Evolutionary conservation across 2,329 filamentous ascomycete species (phyloP).

Genomic region (Fusarium dlaminii): DNA sequence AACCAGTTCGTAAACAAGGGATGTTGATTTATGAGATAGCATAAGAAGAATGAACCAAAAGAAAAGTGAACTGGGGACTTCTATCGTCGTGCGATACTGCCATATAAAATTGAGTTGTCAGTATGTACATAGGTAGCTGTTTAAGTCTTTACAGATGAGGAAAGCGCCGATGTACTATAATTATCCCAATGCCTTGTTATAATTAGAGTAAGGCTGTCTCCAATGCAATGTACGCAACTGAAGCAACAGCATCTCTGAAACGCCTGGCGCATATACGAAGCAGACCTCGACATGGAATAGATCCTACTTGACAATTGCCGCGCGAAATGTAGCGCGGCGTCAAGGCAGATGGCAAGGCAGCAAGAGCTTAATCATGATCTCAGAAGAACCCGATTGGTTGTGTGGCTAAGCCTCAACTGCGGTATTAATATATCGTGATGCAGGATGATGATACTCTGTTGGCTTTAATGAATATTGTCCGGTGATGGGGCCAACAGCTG

Average conservation of each 20-base stretch:
- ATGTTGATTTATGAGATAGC: background rate
- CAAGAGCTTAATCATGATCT: rapidly evolving
- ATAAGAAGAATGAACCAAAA: background rate
- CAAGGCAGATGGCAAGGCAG: background rate
- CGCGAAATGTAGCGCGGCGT: background rate
- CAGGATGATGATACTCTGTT: background rate
- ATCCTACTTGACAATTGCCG: background rate
- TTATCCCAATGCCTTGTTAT: background rate
- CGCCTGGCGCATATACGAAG: background rate
- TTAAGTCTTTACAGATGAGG: background rate
- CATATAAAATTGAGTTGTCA: background rate
- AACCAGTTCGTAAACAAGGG: background rate
- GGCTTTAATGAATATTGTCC: rapidly evolving
- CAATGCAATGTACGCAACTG: rapidly evolving
- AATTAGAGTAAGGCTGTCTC: background rate
- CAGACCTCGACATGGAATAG: background rate
- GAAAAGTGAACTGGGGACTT: rapidly evolving
- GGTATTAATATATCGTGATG: background rate
- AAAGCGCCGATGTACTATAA: background rate
- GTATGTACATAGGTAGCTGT: background rate
- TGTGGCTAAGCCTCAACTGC: background rate
- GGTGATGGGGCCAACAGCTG: background rate
- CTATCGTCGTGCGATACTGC: background rate
- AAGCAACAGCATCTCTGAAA: background rate
- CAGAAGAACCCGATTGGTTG: rapidly evolving